Base-by-base conservation (phyloP, 2,329 filamentous ascomycete species). In the Macrophomina pseudophaseolina region DNA sequence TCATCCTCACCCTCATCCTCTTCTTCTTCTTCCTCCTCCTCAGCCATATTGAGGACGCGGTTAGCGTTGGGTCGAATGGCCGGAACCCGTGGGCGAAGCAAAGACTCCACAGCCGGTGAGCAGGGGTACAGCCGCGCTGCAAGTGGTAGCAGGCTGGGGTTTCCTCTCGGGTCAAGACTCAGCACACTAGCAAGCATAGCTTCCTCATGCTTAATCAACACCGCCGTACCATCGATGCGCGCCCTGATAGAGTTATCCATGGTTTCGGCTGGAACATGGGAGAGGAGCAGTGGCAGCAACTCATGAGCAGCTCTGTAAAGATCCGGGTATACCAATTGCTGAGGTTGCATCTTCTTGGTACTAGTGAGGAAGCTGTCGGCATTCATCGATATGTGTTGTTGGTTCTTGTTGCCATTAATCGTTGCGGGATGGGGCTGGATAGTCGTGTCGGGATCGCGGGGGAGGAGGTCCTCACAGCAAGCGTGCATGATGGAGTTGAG, bases 141-240 rank as follows among this genome's bases (percentile, higher is more conserved):
- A 72, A 97, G 91, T 0, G 94, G 94, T 56, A 97, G 79, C 56
- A 97, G 90, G 75, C 90, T 95, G 33, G 88, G 89, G 86, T 74
- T 88, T 84, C 73, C 86, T 82, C 73, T 88, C 82, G 69, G 88
- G 80, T 77, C 89, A 0, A 93, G 92, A 76, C 95, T 93, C 67
- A 97, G 81, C 12, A 96, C 88, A 75, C 92, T 94, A 5, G 93
- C 88, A 11, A 95, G 74, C 86, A 97, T 91, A 49, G 91, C 90
- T 38, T 89, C 83, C 74, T 88, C 89, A 75, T 90, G 85, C 67
- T 85, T 84, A 5, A 84, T 86, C 28, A 97, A 80, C 66, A 97
- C 90, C 23, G 92, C 91, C 2, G 91, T 92, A 70, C 91, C 90
- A 74, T 97, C 93, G 69, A 97, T 84, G 58, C 92, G 87, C 11